A percentile compares a stretch with the other conserved stretches of the same genome.
Evolutionary conservation across 441 rosid species (phyloP).

Genomic region (Adansonia rubrostipa): DNA sequence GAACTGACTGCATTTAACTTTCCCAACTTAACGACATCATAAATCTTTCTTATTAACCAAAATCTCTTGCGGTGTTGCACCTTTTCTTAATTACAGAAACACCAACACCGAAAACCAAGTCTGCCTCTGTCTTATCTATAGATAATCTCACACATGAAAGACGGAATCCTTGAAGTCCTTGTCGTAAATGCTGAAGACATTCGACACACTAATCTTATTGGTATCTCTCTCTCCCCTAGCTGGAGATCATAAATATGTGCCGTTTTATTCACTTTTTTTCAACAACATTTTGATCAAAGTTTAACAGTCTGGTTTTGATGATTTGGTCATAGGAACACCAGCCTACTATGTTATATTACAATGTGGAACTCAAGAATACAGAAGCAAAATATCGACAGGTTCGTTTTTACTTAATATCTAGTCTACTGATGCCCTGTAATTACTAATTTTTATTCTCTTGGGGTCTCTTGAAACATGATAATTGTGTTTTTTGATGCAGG

Average conservation of each 20-base stretch:
- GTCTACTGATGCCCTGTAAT: not conserved
- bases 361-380: slow-evolving; percentile 63
- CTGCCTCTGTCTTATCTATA: not conserved
- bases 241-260: not conserved
- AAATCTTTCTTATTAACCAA: slow-evolving; percentile 3
- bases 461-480: slow-evolving; percentile 14
- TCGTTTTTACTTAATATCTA: slow-evolving; percentile 18
- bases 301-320: slow-evolving; percentile 10
- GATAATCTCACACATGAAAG: slow-evolving; percentile 42
- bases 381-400: slow-evolving; percentile 77
- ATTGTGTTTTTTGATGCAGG: slow-evolving; percentile 40
- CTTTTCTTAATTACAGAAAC: slow-evolving; percentile 1
- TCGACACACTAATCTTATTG: slow-evolving; percentile 62
- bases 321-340: slow-evolving; percentile 54
- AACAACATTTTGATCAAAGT: not conserved
- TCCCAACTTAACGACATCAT: slow-evolving; percentile 2
- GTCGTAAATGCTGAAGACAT: slow-evolving; percentile 82
- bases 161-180: slow-evolving; percentile 71
- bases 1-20: slow-evolving; percentile 29
- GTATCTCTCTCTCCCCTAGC: slow-evolving; percentile 36
- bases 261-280: not conserved
- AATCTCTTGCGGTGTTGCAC: slow-evolving; percentile 13
- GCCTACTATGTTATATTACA: slow-evolving; percentile 59
- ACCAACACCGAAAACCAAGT: not conserved
- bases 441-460: not conserved